Conservation (phyloP, 768 basidiomycete genomes). For the Gymnopilus dilepis region DNA sequence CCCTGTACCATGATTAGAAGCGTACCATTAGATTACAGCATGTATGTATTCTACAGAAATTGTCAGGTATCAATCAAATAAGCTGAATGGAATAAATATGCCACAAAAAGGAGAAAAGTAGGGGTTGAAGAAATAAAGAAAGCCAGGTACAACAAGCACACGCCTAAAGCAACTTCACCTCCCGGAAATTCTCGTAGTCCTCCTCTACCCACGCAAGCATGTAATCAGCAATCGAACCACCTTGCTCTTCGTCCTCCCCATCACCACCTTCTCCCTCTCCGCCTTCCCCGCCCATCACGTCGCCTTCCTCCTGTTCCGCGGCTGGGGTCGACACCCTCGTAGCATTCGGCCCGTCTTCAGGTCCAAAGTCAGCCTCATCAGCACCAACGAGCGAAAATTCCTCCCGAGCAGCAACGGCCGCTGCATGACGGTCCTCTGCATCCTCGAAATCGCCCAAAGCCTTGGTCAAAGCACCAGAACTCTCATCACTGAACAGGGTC, state of each 20-base stretch:
- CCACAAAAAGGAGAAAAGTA: not conserved
- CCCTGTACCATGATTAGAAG: not conserved
- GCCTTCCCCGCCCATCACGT: conserved; percentile 36
- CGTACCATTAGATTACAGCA: conserved; percentile 10
- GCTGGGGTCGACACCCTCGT: conserved; percentile 12
- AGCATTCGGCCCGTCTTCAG: conserved; percentile 17
- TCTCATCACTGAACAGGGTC: conserved; percentile 72
- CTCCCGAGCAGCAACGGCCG: conserved; percentile 75
- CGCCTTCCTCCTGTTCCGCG: conserved; percentile 29
- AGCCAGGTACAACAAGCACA: conserved; percentile 5
- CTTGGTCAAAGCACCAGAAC: conserved; percentile 63
- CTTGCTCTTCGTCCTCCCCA: conserved; percentile 58
- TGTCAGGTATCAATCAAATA: conserved; percentile 1
- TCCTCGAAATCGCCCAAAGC: conserved; percentile 90
- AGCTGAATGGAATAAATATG: not conserved
- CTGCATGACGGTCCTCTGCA: conserved; percentile 84
- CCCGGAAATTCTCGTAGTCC: conserved; percentile 74
- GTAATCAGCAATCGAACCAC: conserved; percentile 82
- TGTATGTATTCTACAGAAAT: conserved; percentile 1
- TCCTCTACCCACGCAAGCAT: conserved; percentile 73
- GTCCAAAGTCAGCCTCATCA: conserved; percentile 80
- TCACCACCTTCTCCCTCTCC: conserved; percentile 29
- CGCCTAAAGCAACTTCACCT: conserved; percentile 57
- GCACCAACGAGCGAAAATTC: conserved; percentile 76
- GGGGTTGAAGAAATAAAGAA: conserved; percentile 2